Base-by-base conservation (phyloP, 169 alveolate genomes). In the Babesia bovis region DNA sequence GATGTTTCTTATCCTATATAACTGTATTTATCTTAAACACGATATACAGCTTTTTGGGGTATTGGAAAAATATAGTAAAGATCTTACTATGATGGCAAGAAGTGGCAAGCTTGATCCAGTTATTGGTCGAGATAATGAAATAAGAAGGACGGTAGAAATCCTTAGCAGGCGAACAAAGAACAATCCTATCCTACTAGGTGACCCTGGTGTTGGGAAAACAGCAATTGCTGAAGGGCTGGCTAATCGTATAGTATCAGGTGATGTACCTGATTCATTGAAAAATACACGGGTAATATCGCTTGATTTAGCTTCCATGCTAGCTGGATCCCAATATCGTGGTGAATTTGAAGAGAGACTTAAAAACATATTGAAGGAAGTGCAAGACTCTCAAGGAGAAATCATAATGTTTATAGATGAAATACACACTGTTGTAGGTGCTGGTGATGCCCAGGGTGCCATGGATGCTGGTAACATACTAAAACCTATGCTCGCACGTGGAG, bases 161-260 rank as follows among this genome's bases (percentile, higher is more conserved):
- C 87, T 92, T 0, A 85, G 94, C 9, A 61, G 96, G 51, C 51
- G 96, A 19, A 92, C 96, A 2, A 92, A 92, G 89, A 92, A 92
- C 78, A 92, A 92, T 50, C 96, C 96, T 13, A 85, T 92, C 4
- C 69, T 92, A 38, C 74, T 92, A 28, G 96, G 96, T 0, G 96
- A 92, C 49, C 96, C 96, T 0, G 96, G 96, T 9, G 97, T 94
- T 32, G 97, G 97, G 19, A 94, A 94, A 72, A 92, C 96, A 13
- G 97, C 97, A 13, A 85, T 94, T 28, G 97, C 89, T 6, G 97
- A 94, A 67, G 97, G 97, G 0, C 65, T 92, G 55, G 96, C 96
- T 15, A 91, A 87, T 53, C 83, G 95, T 32, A 91, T 92, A 23
- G 92, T 92, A 6, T 87, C 94, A 25, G 96, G 96, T 19, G 96